These are phyloP conservation scores for Ogataea trehalophila DNA, from an alignment of 805 yeast genomes.

Conservation along the genomic window DNA sequence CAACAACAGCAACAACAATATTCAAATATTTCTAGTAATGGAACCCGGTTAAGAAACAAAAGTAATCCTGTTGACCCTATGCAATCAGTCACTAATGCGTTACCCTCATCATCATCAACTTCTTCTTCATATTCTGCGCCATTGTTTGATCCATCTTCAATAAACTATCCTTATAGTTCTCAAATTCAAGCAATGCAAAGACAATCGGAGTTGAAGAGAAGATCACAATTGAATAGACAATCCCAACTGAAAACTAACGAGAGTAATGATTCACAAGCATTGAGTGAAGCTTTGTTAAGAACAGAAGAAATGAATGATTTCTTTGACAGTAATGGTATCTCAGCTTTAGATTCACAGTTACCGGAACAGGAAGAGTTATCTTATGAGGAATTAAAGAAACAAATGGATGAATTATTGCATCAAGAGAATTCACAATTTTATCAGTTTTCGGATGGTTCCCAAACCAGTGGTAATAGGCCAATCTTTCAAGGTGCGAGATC, in stretches of 20 bases:
- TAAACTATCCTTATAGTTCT: not conserved
- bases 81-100: no score
- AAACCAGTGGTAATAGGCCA: no score
- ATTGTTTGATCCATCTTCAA: conserved; percentile 1
- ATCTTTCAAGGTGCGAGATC: not conserved
- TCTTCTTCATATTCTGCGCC: not conserved
- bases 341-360: not conserved
- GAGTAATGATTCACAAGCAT: not conserved
- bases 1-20: not conserved
- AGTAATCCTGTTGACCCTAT: not conserved
- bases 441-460: conserved; percentile 2
- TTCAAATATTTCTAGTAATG: no score
- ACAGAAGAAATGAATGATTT: conserved; percentile 14
- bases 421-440: conserved; percentile 12
- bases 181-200: no score
- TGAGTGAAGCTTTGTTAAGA: not conserved
- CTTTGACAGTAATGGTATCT: conserved; percentile 1
- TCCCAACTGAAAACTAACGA: no score
- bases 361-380: conserved; percentile 4
- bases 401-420: conserved; percentile 18
- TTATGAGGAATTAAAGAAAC: conserved; percentile 18
- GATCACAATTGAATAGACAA: no score
- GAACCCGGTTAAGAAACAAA: not conserved
- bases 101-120: no score
- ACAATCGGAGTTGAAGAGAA: no score